These are phyloP conservation scores for Penicillium sp. DNA, from an alignment of 2,329 filamentous ascomycete species.

Conservation along the genomic window DNA sequence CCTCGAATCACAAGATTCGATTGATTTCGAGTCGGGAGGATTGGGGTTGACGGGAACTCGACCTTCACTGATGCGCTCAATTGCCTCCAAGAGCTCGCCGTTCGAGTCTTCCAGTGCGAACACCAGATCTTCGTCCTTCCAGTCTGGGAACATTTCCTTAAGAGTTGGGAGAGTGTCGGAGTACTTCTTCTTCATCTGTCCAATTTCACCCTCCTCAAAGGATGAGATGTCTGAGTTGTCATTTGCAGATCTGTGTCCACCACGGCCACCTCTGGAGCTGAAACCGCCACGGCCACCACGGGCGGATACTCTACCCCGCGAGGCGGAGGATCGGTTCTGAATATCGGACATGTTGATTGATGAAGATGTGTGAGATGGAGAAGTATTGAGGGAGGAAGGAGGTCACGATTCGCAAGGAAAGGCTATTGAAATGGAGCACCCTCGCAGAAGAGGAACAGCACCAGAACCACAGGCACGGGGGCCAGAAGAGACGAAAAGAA, in stretches of 20 bases:
- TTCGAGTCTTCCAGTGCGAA: conserved; percentile 80
- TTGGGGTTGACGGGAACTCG: conserved; percentile 9
- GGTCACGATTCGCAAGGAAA: conserved; percentile 30
- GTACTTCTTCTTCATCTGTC: conserved; percentile 88
- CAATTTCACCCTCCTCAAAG: conserved; percentile 82
- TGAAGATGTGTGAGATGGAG: conserved; percentile 32
- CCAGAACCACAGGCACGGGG: conserved; percentile 36
- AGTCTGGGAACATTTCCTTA: conserved; percentile 91
- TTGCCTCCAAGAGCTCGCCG: conserved; percentile 50
- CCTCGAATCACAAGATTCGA: conserved; percentile 1
- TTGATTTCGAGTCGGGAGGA: conserved; percentile 1
- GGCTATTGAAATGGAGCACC: conserved; percentile 30
- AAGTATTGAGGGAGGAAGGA: conserved; percentile 26
- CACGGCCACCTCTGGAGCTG: conserved; percentile 68
- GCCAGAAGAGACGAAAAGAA: conserved; percentile 28
- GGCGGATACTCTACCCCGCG: conserved; percentile 84
- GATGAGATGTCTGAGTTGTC: conserved; percentile 65
- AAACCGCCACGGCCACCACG: conserved; percentile 81
- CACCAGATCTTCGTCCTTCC: conserved; percentile 92
- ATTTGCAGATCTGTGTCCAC: conserved; percentile 68
- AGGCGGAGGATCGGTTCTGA: conserved; percentile 77
- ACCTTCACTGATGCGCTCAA: conserved; percentile 55
- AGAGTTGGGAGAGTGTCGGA: conserved; percentile 74
- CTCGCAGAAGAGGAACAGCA: conserved; percentile 41
- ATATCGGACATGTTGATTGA: conserved; percentile 82